phyloP scores from a whole-genome alignment of 1,284 basidiomycete genomes.

The Apiotrichum sp. region DNA sequence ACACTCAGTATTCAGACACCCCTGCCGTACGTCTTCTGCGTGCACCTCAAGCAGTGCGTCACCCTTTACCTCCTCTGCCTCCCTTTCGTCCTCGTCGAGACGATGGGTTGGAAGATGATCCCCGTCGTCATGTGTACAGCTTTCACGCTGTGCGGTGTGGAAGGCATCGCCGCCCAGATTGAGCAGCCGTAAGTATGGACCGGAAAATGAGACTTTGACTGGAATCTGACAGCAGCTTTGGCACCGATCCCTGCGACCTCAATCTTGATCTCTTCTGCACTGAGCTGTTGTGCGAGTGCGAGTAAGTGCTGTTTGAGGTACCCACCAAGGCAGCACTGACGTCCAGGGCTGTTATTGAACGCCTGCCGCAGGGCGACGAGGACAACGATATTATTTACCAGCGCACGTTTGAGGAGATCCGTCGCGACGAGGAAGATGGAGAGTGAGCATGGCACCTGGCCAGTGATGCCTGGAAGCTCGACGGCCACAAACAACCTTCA shows the following conservation, averaged over 20 bases:
- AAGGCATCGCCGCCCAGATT: constrained; percentile 85
- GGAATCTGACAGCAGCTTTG: constrained; percentile 45
- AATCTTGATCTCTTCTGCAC: constrained; percentile 68
- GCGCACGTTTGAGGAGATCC: constrained; percentile 5
- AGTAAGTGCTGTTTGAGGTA: constrained; percentile 51
- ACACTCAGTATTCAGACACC: constrained; percentile 32
- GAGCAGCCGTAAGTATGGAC: constrained; percentile 62
- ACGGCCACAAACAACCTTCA: no score
- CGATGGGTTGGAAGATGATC: constrained; percentile 63
- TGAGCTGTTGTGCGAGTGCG: constrained; percentile 74
- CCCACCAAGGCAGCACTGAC: background rate
- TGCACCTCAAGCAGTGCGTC: constrained; percentile 91
- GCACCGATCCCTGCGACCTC: constrained; percentile 48
- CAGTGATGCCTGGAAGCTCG: no score
- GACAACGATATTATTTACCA: constrained; percentile 26
- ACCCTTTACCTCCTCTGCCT: constrained; percentile 78
- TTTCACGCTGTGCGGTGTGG: constrained; percentile 65
- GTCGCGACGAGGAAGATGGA: constrained; percentile 11
- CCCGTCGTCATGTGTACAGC: constrained; percentile 73
- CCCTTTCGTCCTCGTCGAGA: constrained; percentile 69
- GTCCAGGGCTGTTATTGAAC: constrained; percentile 65
- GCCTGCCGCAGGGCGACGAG: constrained; percentile 61
- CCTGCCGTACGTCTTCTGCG: constrained; percentile 51
- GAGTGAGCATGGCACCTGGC: background rate
- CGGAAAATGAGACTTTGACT: constrained; percentile 32